Evolutionary conservation across 768 basidiomycete genomes (phyloP).

Genomic region (Hericium erinaceus): DNA sequence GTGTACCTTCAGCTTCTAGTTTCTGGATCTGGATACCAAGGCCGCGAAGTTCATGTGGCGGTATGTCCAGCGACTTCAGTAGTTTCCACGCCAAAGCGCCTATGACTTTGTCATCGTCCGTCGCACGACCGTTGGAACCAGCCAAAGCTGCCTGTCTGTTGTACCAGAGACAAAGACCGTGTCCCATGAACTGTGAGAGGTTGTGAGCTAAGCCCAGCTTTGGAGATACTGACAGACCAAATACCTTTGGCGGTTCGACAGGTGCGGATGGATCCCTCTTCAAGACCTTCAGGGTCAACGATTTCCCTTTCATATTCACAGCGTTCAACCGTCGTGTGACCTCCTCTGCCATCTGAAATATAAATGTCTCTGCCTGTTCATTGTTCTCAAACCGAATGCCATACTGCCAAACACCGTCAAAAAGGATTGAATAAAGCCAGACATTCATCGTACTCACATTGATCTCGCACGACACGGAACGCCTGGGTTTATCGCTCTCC

Average conservation of each 20-base stretch:
- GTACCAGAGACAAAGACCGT: conserved; percentile 76
- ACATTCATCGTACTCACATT: conserved; percentile 50
- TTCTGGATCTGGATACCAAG: conserved; percentile 89
- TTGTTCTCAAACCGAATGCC: conserved; percentile 87
- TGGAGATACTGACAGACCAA: conserved; percentile 5
- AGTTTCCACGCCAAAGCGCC: conserved; percentile 72
- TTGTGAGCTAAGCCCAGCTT: background rate
- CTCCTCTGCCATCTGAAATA: conserved; percentile 69
- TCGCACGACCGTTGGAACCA: conserved; percentile 55
- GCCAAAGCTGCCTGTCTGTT: conserved; percentile 61
- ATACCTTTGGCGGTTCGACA: conserved; percentile 82
- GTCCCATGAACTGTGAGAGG: conserved; percentile 70
- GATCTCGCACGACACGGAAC: conserved; percentile 90
- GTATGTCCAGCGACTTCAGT: conserved; percentile 63
- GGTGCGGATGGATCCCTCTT: conserved; percentile 80
- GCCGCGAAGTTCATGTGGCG: conserved; percentile 82
- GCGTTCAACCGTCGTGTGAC: conserved; percentile 63
- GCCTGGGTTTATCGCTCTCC: conserved; percentile 78
- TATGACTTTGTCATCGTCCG: conserved; percentile 63
- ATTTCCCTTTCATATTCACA: conserved; percentile 59
- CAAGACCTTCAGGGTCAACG: conserved; percentile 83
- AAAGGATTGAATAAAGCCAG: conserved; percentile 3
- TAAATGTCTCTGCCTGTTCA: conserved; percentile 72
- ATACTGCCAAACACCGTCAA: conserved; percentile 44
- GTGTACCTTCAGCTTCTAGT: conserved; percentile 45